Evolutionary conservation across 805 yeast genomes (phyloP), one percentile per base, ranked within the genome.

Genomic region (Yarrowia sp.): DNA sequence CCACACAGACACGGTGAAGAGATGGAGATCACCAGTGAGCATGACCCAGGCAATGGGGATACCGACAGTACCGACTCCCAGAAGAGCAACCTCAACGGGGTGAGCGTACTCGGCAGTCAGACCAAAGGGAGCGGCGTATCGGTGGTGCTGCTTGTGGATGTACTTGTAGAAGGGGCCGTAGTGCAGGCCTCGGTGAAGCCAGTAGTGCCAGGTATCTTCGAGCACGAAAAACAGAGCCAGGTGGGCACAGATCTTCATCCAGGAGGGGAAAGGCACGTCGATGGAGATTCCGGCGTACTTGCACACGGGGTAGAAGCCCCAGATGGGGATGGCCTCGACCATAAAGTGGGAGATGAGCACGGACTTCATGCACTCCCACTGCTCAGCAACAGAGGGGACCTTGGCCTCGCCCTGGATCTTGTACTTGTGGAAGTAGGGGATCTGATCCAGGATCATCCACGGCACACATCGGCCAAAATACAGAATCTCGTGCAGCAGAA

Each of bases 121-220:
- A 46, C 99, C 99, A 76, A 94, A 94, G 56, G 99, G 99, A 55
- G 98, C 98, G 26, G 98, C 97, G 78, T 93, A 94, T 79, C 93
- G 88, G 82, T 94, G 99, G 80, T 94, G 99, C 83, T 92, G 97
- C 82, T 94, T 94, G 84, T 94, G 99, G 74, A 94, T 91, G 79
- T 89, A 86, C 82, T 90, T 92, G 86, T 94, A 94, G 78, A 95
- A 90, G 71, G 87, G 84, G 68, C 97, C 97, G 77, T 87, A 86
- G 79, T 94, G 99, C 79, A 94, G 87, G 46, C 88, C 84, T 75
- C 98, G 87, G 80, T 94, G 99, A 78, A 90, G 89, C 90, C 95
- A 90, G 83, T 94, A 94, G 80, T 94, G 99, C 98, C 98, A 95
- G 72, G 91, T 83, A 78, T 94, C 99, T 81, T 94, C 99, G 72